A percentile compares a stretch with the other conserved stretches of the same genome.
Conservation (phyloP, 306 rosid genomes). For the Ceratonia siliqua region DNA sequence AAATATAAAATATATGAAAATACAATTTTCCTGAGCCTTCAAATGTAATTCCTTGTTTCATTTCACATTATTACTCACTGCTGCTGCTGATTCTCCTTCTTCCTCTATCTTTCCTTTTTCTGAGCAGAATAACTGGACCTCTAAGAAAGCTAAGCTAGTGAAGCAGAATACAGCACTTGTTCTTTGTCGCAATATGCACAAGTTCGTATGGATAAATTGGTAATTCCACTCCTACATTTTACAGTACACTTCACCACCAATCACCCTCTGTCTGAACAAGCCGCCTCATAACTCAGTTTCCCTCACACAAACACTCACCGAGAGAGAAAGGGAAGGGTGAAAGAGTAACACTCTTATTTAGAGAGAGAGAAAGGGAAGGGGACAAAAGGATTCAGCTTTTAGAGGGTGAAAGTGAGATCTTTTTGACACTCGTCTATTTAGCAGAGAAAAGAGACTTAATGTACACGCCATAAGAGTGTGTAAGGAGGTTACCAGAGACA, state of each 20-base stretch:
- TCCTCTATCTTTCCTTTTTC: slow-evolving; percentile 26
- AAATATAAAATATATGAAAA: no score
- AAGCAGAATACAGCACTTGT: no score
- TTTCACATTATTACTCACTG: no score
- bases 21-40: no score
- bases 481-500: neutral
- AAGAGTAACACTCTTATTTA: slow-evolving; percentile 28
- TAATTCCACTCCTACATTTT: slow-evolving; percentile 17
- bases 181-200: neutral
- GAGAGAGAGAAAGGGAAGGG: slow-evolving; percentile 35
- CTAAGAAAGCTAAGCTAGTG: no score
- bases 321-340: slow-evolving; percentile 17
- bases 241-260: slow-evolving; percentile 47
- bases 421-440: slow-evolving; percentile 44
- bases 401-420: slow-evolving; percentile 54
- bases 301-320: slow-evolving; percentile 29
- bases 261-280: slow-evolving; percentile 51
- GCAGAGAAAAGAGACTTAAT: slow-evolving; percentile 36
- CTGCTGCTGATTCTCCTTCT: no score
- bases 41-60: no score
- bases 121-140: neutral
- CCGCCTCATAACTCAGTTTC: slow-evolving; percentile 73
- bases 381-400: slow-evolving; percentile 57
- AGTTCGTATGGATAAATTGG: slow-evolving; percentile 27
- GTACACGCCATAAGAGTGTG: slow-evolving; percentile 48